A percentile compares a stretch with the other conserved stretches of the same genome.
Conservation (phyloP, 352 stramenopile genomes). For the Pythium scleroteichum region DNA sequence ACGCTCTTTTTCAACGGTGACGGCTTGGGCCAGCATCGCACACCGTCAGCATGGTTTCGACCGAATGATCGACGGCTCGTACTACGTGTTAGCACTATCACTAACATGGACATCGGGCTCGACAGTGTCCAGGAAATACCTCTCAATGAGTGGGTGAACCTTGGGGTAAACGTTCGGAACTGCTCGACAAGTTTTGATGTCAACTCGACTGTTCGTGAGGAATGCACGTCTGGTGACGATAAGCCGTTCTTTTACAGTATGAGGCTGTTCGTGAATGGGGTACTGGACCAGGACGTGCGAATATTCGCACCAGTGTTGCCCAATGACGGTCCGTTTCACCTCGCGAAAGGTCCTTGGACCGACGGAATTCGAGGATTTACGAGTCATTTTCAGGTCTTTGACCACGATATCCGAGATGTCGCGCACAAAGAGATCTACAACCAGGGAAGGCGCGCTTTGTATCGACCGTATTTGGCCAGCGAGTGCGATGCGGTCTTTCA, state of each 20-base stretch:
- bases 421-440: constrained; percentile 36
- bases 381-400: constrained; percentile 54
- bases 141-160: constrained; percentile 59
- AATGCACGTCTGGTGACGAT: constrained; percentile 15
- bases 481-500: not conserved
- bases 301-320: constrained; percentile 46
- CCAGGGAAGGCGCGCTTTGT: not conserved
- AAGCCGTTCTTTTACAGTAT: constrained; percentile 48
- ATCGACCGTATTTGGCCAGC: not conserved
- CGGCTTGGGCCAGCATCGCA: constrained; percentile 60
- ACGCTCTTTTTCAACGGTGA: constrained; percentile 86
- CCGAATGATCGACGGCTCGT: constrained; percentile 62
- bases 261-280: constrained; percentile 60
- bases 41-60: constrained; percentile 81
- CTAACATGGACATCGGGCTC: constrained; percentile 56
- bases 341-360: constrained; percentile 71
- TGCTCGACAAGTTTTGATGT: constrained; percentile 29
- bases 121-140: constrained; percentile 49
- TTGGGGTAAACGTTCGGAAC: constrained; percentile 75
- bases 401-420: constrained; percentile 26
- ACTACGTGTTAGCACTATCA: constrained; percentile 64
- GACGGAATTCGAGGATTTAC: constrained; percentile 66
- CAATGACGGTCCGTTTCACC: constrained; percentile 61
- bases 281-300: constrained; percentile 47
- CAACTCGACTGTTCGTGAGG: not conserved